These are phyloP conservation scores for Dendrobium huoshanense DNA, from an alignment of 106 monocot genomes.

Conservation along the genomic window DNA sequence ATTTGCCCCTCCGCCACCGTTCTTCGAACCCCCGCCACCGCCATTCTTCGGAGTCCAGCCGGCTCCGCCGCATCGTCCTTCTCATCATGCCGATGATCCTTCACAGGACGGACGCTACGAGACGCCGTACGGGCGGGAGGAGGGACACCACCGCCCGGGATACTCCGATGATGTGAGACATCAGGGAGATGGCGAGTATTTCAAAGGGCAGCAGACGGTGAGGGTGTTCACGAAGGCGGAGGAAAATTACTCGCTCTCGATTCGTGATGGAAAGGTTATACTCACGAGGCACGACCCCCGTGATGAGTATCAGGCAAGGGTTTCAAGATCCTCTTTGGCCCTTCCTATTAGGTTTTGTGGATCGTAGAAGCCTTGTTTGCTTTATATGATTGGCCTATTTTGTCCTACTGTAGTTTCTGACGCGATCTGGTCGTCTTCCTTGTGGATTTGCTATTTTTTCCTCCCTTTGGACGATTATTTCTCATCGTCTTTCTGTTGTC, in stretches of 20 bases:
- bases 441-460: too few relatives aligned
- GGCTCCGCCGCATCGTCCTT: background rate
- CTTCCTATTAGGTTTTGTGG: background rate
- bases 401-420: too few relatives aligned
- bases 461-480: too few relatives aligned
- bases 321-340: background rate
- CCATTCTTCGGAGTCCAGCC: background rate
- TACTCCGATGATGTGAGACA: background rate
- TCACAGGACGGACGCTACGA: background rate
- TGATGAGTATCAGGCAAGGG: constrained; percentile 20
- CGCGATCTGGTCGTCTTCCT: too few relatives aligned
- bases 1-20: background rate
- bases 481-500: too few relatives aligned
- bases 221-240: constrained; percentile 22
- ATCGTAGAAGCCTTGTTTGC: background rate
- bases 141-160: constrained; percentile 1
- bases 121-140: background rate
- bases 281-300: constrained; percentile 10
- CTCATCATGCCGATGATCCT: background rate
- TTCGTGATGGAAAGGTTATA: constrained; percentile 10
- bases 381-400: too few relatives aligned
- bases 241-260: constrained; percentile 16
- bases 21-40: background rate
- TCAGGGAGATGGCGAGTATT: background rate
- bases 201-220: constrained; percentile 25